A percentile compares a stretch with the other conserved stretches of the same genome.
Evolutionary conservation across 2,329 filamentous ascomycete genomes (phyloP).

Genomic region (Orbilia quercus): DNA sequence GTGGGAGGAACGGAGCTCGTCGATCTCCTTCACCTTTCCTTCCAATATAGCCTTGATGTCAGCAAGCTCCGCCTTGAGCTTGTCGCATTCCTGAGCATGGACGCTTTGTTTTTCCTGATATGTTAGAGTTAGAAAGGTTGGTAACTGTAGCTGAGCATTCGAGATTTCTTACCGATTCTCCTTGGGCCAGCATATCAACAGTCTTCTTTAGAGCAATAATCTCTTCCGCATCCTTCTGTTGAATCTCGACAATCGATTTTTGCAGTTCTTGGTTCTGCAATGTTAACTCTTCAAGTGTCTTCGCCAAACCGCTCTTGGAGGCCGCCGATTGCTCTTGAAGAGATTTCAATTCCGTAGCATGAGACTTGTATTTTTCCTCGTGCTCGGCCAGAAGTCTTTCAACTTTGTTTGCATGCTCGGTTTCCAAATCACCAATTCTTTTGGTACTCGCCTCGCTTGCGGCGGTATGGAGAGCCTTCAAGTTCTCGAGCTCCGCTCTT

Average conservation of each 20-base stretch:
- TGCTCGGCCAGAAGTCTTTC: conserved; percentile 39
- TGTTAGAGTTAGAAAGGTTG: background rate
- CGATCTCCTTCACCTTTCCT: conserved; percentile 41
- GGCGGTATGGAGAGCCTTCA: conserved; percentile 29
- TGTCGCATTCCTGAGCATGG: conserved; percentile 40
- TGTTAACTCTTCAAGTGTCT: conserved; percentile 39
- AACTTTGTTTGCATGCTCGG: conserved; percentile 27
- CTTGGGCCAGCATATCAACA: conserved; percentile 32
- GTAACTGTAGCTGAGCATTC: background rate
- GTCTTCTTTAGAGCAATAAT: conserved; percentile 34
- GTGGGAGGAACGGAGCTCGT: conserved; percentile 17
- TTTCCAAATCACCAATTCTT: conserved; percentile 29
- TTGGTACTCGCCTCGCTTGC: conserved; percentile 21
- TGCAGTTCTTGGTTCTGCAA: conserved; percentile 43
- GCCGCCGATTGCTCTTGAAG: conserved; percentile 37
- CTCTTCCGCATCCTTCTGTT: conserved; percentile 36
- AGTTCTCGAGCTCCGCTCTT: conserved; percentile 26
- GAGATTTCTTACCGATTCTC: conserved; percentile 39
- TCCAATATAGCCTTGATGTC: conserved; percentile 24
- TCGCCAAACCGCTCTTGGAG: conserved; percentile 18
- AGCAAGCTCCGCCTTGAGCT: conserved; percentile 30
- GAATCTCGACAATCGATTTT: conserved; percentile 28
- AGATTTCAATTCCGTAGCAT: conserved; percentile 32
- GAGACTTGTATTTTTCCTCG: conserved; percentile 34
- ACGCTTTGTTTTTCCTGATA: conserved; percentile 33